Percentiles rank a stretch among this genome's conserved stretches.
phyloP scores from a whole-genome alignment of 306 rosid species.

The peach (Prunus persica) region DNA sequence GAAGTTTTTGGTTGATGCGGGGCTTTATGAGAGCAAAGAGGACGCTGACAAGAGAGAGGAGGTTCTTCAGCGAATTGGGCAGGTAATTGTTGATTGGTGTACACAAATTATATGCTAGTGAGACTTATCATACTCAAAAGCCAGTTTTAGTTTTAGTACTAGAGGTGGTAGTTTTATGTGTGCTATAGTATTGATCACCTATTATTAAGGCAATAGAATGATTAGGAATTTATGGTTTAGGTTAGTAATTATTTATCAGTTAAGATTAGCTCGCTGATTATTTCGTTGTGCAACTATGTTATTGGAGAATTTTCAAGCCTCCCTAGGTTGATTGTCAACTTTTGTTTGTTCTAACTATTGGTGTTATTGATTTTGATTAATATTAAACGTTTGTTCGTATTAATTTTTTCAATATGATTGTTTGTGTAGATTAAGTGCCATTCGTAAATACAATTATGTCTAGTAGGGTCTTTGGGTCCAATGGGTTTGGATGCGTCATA shows the following conservation, averaged over 20 bases:
- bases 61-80: constrained; percentile 51
- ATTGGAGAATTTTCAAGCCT: neutral
- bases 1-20: constrained; percentile 52
- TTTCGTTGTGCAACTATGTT: neutral
- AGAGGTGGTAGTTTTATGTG: no score
- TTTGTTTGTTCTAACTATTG: neutral
- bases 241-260: neutral
- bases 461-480: neutral
- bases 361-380: neutral
- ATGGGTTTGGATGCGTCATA: neutral
- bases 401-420: neutral
- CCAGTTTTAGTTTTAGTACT: neutral
- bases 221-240: neutral
- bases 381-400: neutral
- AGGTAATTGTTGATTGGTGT: constrained; percentile 27
- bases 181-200: no score
- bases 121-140: neutral
- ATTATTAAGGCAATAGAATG: neutral
- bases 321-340: neutral
- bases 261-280: neutral
- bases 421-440: neutral
- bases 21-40: constrained; percentile 58
- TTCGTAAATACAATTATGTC: neutral
- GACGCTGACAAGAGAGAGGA: constrained; percentile 63
- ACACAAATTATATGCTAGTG: neutral